phyloP scores from a whole-genome alignment of 768 basidiomycete genomes.

The Infundibulicybe gibba region DNA sequence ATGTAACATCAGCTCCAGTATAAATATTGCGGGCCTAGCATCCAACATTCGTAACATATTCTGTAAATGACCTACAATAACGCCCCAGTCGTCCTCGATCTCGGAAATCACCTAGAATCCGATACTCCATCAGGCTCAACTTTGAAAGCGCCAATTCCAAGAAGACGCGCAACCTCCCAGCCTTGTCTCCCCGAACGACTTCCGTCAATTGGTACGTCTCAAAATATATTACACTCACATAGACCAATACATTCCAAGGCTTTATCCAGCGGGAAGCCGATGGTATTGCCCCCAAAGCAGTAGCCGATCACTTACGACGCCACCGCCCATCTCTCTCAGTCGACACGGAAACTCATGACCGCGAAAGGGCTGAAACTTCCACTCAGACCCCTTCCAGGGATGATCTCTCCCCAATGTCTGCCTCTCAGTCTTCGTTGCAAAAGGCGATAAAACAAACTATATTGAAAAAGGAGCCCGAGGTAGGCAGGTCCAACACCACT shows the following conservation, averaged over 20 bases:
- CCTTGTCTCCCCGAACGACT: slow-evolving; percentile 69
- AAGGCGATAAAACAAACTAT: too few relatives aligned
- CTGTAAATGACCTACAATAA: slow-evolving; percentile 51
- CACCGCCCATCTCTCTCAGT: slow-evolving; percentile 29
- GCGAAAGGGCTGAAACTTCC: slow-evolving; percentile 8
- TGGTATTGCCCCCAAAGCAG: slow-evolving; percentile 49
- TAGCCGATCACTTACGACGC: slow-evolving; percentile 50
- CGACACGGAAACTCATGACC: slow-evolving; percentile 10
- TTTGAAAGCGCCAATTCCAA: slow-evolving; percentile 11
- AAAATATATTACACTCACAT: slow-evolving; percentile 5
- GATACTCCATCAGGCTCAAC: slow-evolving; percentile 3
- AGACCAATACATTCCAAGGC: slow-evolving; percentile 35
- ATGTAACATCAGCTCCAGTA: too few relatives aligned
- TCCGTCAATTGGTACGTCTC: slow-evolving; percentile 54
- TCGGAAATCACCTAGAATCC: slow-evolving; percentile 25
- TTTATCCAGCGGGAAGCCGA: slow-evolving; percentile 74
- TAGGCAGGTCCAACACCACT: neutral
- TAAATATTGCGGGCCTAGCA: too few relatives aligned
- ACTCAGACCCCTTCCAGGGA: neutral
- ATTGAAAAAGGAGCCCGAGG: too few relatives aligned
- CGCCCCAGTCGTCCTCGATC: slow-evolving; percentile 29
- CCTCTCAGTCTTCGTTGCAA: too few relatives aligned
- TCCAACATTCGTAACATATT: neutral
- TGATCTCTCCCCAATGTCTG: too few relatives aligned
- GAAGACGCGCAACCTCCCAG: slow-evolving; percentile 40